These are phyloP conservation scores for Clavariopsis aquatica DNA, from an alignment of 495 filamentous ascomycete genomes.

Conservation along the genomic window DNA sequence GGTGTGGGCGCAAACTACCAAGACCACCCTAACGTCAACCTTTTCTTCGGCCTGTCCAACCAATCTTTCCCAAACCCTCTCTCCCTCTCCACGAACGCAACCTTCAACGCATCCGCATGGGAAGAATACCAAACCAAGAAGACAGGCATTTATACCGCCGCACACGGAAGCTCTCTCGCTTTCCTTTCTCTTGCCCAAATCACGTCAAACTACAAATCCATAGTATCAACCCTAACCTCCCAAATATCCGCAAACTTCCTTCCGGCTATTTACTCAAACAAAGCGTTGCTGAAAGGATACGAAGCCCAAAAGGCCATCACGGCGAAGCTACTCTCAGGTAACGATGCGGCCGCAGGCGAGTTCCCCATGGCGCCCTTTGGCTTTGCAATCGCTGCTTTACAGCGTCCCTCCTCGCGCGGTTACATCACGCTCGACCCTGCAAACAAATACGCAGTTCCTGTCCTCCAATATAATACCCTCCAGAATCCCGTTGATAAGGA, in stretches of 20 bases:
- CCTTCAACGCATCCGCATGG: slow-evolving; percentile 14
- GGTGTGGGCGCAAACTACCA: slow-evolving; percentile 20
- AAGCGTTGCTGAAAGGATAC: slow-evolving; percentile 36
- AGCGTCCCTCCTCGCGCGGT: slow-evolving; percentile 39
- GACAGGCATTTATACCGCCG: slow-evolving; percentile 10
- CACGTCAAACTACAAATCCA: slow-evolving; percentile 1
- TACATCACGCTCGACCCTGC: slow-evolving; percentile 24
- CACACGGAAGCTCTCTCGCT: slow-evolving; percentile 10
- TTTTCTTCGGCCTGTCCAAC: slow-evolving; percentile 39
- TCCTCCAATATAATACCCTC: slow-evolving; percentile 33
- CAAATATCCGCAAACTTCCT: slow-evolving; percentile 17
- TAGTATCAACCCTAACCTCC: neutral
- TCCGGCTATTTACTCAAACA: slow-evolving; percentile 11
- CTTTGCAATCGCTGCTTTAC: slow-evolving; percentile 22
- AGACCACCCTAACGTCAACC: slow-evolving; percentile 11
- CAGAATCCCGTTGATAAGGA: slow-evolving; percentile 35
- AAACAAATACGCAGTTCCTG: slow-evolving; percentile 9
- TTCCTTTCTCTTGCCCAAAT: slow-evolving; percentile 10
- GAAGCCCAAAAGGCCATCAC: slow-evolving; percentile 28
- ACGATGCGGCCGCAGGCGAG: slow-evolving; percentile 19
- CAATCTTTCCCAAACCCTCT: slow-evolving; percentile 56
- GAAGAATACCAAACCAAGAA: slow-evolving; percentile 8
- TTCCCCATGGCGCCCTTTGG: slow-evolving; percentile 28
- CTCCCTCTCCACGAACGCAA: slow-evolving; percentile 10
- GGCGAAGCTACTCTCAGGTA: neutral